Base-by-base conservation (phyloP, 2,329 filamentous ascomycete genomes). In the Alternaria ventricosa region DNA sequence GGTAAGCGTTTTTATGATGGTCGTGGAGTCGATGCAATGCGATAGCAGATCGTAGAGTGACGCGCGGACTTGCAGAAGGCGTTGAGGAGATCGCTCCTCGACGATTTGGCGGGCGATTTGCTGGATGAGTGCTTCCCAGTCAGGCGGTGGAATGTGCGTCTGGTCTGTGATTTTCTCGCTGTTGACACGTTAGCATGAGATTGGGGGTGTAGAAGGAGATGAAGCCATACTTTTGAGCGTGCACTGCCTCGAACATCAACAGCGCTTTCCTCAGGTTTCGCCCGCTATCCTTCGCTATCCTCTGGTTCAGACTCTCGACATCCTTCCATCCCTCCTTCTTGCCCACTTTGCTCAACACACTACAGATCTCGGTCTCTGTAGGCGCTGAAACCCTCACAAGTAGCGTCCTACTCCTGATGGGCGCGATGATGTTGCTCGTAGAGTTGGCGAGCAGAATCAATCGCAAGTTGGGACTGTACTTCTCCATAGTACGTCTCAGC, bases 351-450 rank as follows among this genome's bases (percentile, higher is more conserved):
- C 81, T 85, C 64, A 99, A 83, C 27, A 93, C 95, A 43, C 86
- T 84, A 70, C 90, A 93, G 64, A 99, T 98, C 74, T 99, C 91
- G 8, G 87, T 86, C 72, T 96, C 91, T 0, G 90, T 93, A 8
- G 96, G 96, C 20, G 96, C 95, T 13, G 96, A 90, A 25, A 99
- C 96, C 69, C 96, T 88, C 58, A 99, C 93, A 54, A 99, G 86
- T 79, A 99, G 84, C 57, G 94, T 97, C 80, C 96, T 87, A 74
- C 92, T 96, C 69, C 95, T 88, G 78, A 99, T 99, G 1, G 96
- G 96, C n/a, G 96, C 95, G 80, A 99, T 99, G 74, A 99, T 99
- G 77, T 98, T 98, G 68, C 94, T 94, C 22, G 96, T 99, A 70
- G 92, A 97, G 79, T 98, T 98, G 53, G 96, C 96, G 64, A 99